A percentile compares a stretch with the other conserved stretches of the same genome.
Conservation (phyloP, 257 asterid species). For the Mentha longifolia region DNA sequence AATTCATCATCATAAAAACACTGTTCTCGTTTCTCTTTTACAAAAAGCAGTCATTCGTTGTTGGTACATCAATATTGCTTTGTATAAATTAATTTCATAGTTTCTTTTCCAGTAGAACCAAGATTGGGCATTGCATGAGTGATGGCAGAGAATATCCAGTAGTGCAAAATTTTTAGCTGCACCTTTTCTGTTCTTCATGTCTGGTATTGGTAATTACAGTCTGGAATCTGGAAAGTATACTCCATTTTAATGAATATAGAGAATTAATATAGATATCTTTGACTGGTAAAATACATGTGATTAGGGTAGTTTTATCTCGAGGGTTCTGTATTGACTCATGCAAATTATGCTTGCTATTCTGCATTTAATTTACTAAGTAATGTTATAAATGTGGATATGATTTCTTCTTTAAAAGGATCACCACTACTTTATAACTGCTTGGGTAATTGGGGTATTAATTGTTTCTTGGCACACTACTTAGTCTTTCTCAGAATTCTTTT, state of each 20-base stretch:
- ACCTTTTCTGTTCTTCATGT: background rate
- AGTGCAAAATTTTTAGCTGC: constrained; percentile 6
- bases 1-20: background rate
- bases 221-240: background rate
- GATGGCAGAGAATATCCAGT: background rate
- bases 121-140: constrained; percentile 10
- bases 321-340: constrained; percentile 1
- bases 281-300: background rate
- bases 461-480: constrained; percentile 12
- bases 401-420: background rate
- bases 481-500: background rate
- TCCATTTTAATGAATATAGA: background rate
- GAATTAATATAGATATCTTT: background rate
- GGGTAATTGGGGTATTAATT: background rate
- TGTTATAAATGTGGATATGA: constrained; percentile 13
- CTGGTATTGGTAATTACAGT: background rate
- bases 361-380: background rate
- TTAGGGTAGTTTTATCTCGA: background rate
- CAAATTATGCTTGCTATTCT: constrained; percentile 16
- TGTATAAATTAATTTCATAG: background rate
- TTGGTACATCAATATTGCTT: constrained; percentile 7
- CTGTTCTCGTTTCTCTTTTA: background rate
- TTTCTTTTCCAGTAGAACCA: constrained; percentile 5
- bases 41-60: constrained; percentile 1
- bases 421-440: constrained; percentile 10